Base-by-base conservation (phyloP, 225 moss, liverwort and hornwort genomes). In the Straminergon stramineum region DNA sequence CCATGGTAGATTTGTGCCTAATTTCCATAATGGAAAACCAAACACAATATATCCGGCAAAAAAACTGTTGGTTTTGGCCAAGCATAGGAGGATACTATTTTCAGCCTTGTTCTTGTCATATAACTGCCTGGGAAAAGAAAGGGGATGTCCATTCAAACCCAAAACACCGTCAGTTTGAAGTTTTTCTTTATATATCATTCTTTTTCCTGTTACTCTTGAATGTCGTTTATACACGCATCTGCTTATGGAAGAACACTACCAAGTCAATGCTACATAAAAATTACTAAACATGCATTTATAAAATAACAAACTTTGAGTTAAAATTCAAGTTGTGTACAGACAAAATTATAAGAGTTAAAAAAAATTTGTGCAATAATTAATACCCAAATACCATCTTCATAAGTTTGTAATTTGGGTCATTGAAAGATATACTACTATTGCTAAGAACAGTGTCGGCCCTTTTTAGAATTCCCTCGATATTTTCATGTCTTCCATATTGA, bases 41-140 rank as follows among this genome's bases (percentile, higher is more conserved):
- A 94, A 94, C 2, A 68, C 90, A 61, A 94, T 84, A 45, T 94
- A 94, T 71, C 94, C 91, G 1, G 92, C 92, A 52, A 34, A 65
- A 67, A 74, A 83, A 26, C 88, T 79, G 35, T 43, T n/a, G 30
- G 87, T 85, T 70, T 90, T 90, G 30, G 91, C 85, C 69, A 94
- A 87, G 56, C 92, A 94, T 37, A 94, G 56, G 43, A 82, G 89
- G 7, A 94, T 89, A 68, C 69, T 90, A 55, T 87, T 85, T 9
- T 90, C 90, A 75, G 91, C 90, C 37, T 87, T 34, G 1, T 84
- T 81, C 13, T 90, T 91, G 18, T 92, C 85, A 28, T 45, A 61
- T 26, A 94, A 89, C 17, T 94, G 94, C 37, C 70, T 90, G 3
- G 92, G 57, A 89, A 94, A 89, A 28, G 94, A 94, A 83, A 94